Percentiles rank a stretch among this genome's conserved stretches.
phyloP scores from a whole-genome alignment of 23 red algal genomes.

The Chondrus crispus region DNA sequence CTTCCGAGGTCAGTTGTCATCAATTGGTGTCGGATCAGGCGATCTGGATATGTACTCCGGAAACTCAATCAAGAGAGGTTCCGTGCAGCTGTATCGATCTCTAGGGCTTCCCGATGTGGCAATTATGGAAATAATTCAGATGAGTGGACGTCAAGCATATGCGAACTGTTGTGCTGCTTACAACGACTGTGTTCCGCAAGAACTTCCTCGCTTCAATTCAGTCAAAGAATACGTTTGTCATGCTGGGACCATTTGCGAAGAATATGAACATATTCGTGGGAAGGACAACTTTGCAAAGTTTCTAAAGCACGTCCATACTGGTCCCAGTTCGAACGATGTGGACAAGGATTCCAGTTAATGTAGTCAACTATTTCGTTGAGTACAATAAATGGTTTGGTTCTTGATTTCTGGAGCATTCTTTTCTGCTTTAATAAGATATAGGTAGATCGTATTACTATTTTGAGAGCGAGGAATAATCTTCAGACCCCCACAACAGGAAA shows the following conservation, averaged over 20 bases:
- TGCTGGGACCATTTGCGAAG: conserved; percentile 17
- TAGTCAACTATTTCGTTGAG: too few relatives aligned
- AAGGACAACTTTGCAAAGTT: too few relatives aligned
- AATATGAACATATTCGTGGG: too few relatives aligned
- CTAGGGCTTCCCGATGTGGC: not conserved
- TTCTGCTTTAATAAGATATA: too few relatives aligned
- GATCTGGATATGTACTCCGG: not conserved
- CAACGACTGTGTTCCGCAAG: not conserved
- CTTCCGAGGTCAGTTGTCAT: not conserved
- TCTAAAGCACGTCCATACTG: too few relatives aligned
- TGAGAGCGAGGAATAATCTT: too few relatives aligned
- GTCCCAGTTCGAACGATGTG: too few relatives aligned
- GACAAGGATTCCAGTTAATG: too few relatives aligned
- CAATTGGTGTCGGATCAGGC: not conserved
- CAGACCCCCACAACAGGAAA: too few relatives aligned
- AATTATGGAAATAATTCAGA: conserved; percentile 27
- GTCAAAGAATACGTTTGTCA: not conserved
- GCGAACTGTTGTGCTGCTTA: not conserved
- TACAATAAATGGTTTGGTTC: too few relatives aligned
- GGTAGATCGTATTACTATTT: too few relatives aligned
- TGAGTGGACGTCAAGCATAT: not conserved
- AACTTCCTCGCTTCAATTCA: not conserved
- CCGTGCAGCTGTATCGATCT: not conserved
- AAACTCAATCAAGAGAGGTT: not conserved
- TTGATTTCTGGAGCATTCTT: too few relatives aligned